Base-by-base conservation (phyloP, 306 rosid species). In the Pterocarpus santalinus region DNA sequence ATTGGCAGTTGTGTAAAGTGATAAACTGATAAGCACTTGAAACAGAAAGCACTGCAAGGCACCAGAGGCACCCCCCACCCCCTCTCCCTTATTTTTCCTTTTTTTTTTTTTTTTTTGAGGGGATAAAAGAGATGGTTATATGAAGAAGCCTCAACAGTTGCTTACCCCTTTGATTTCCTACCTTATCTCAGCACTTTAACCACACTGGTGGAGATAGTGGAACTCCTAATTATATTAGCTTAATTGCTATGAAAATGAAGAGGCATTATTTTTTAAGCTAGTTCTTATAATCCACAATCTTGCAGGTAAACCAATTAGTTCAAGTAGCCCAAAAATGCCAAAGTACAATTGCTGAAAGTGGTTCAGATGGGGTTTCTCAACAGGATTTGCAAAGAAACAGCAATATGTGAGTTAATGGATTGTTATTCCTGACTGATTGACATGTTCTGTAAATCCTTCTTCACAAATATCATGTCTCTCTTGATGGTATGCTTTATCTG, bases 241-340 rank as follows among this genome's bases (percentile, higher is more conserved):
- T 65, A 46, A 41, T 69, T 68, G 32, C 35, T 39, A 17, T 41
- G 28, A 16, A 62, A 69, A 34, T 57, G 32, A 44, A 52, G 53
- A 28, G 57, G 38, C 62, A 70, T 17, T 68, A 10, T 53, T 70
- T 57, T 65, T 46, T 49, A 51, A 74, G 28, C 60, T 49, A 62
- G 36, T 10, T 78, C 72, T 60, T 60, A 87, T 28, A 1, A 43
- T 78, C 79, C 78, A 34, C 15, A 60, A 28, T 81, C 56, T 72
- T 87, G 55, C 91, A 96, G 99, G 99, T 96, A 53, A 87, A 86
- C 83, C 99, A 96, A 69, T 80, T 96, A 85, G 90, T 93, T 81
- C 98, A 92, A 83, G 97, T 94, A 64, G 97, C 98, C 49, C 94
- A 92, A 86, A 96, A 91, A 79, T 93, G 98, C 84, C 99, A 94